Percentiles rank a stretch among this genome's conserved stretches.
Evolutionary conservation across 106 monocot genomes (phyloP).

Genomic region (Acorus calamus): DNA sequence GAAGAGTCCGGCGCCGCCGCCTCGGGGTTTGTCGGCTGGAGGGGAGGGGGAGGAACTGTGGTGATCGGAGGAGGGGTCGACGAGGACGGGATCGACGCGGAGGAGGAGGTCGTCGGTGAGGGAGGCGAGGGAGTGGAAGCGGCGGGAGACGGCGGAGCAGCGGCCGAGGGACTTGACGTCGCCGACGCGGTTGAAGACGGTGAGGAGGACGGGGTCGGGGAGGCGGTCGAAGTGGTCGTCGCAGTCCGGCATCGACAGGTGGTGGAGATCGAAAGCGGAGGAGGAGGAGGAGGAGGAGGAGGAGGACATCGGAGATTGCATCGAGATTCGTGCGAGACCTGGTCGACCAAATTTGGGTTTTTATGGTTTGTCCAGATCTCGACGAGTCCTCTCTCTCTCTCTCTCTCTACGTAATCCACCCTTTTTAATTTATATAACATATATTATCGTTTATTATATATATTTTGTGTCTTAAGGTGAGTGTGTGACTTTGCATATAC

Average conservation of each 20-base stretch:
- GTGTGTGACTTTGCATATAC: no score
- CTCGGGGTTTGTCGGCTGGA: conserved; percentile 20
- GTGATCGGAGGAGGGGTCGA: conserved; percentile 19
- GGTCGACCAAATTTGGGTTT: not conserved
- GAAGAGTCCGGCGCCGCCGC: conserved; percentile 15
- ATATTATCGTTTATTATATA: no score
- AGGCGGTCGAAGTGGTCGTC: conserved; percentile 72
- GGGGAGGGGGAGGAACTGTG: conserved; percentile 3
- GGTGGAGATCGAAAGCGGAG: not conserved
- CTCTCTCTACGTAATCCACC: no score
- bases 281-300: not conserved
- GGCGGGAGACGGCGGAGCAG: conserved; percentile 57
- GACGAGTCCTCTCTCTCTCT: no score
- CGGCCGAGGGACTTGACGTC: conserved; percentile 84
- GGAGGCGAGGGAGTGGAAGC: conserved; percentile 50
- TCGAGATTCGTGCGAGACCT: not conserved
- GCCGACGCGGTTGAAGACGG: conserved; percentile 55
- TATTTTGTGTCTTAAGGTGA: no score
- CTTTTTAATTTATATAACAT: no score
- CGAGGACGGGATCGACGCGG: no score
- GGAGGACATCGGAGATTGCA: not conserved
- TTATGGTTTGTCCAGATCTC: no score
- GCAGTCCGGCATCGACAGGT: not conserved
- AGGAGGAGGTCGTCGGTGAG: conserved; percentile 65
- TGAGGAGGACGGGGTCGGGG: conserved; percentile 64